Base-by-base conservation (phyloP, 345 rosid genomes). In the Gossypium longicalyx region DNA sequence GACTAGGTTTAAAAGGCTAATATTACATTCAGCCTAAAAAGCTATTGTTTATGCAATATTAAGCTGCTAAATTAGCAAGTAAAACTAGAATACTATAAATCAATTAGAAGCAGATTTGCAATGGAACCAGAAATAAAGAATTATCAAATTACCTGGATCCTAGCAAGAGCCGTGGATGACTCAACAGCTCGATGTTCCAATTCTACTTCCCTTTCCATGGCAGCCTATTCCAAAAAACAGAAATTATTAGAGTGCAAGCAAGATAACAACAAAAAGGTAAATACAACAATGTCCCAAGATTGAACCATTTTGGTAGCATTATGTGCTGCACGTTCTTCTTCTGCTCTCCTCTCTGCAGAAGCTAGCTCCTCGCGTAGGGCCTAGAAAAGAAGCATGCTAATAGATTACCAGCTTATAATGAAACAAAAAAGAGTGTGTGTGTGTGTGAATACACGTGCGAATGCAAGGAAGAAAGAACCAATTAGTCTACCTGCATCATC, bases 181-280 rank as follows among this genome's bases (percentile, higher is more conserved):
- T 95, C 97, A 72, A 90, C 83, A 73, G 99, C 98, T 82, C 93
- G 88, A 81, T 93, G 96, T 82, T 95, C 97, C 80, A 91, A 78
- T 74, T 95, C 98, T 76, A 86, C 91, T 84, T 95, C 97, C 89
- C 99, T 90, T 75, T 91, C 98, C 97, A 87, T 90, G 61, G 97
- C 89, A 85, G 97, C 97, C 99, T 96, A 84, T 75, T 78, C 71
- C 51, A 76, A 20, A 69, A 56, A 64, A 48, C 52, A 45, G 54
- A 75, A 51, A 79, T 62, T 80, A 52, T 68, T 62, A 78, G 5
- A 67, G 19, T 19, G 47, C 20, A 59, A 47, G 29, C 34, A 47
- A 58, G 12, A 4, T 45, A 62, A 69, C 25, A 67, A 71, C 27
- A 74, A 79, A 34, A 51, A 34, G 25, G 57, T n/a, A 29, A 60